Evolutionary conservation across 208 protist species (phyloP).

Genomic region (Wallacemonas sp.): DNA sequence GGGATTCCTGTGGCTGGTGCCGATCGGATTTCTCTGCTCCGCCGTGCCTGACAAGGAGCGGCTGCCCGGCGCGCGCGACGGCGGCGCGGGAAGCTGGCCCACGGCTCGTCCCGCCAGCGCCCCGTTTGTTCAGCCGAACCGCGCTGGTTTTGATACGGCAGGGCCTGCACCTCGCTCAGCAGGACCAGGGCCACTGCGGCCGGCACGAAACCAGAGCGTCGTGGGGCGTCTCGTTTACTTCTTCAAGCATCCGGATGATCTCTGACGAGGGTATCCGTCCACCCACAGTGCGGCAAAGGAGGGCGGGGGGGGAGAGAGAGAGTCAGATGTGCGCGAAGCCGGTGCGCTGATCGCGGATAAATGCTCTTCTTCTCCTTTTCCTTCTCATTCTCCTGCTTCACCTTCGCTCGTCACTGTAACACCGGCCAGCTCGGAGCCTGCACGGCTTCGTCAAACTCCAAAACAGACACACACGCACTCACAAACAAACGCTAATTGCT

Average conservation of each 20-base stretch:
- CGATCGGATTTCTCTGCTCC: conserved; percentile 41
- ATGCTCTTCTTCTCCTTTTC: too few relatives aligned
- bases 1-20: conserved; percentile 59
- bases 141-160: background rate
- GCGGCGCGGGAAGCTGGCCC: background rate
- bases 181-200: background rate
- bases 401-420: background rate
- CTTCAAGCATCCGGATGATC: background rate
- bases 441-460: too few relatives aligned
- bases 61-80: conserved; percentile 31
- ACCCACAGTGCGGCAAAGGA: background rate
- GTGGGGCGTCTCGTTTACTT: conserved; percentile 1
- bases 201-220: background rate
- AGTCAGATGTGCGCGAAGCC: too few relatives aligned
- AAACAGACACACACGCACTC: too few relatives aligned
- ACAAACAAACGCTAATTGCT: too few relatives aligned
- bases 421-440: too few relatives aligned
- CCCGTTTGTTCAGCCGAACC: background rate
- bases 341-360: too few relatives aligned
- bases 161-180: background rate
- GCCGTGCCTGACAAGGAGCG: conserved; percentile 42
- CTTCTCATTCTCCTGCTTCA: too few relatives aligned
- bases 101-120: background rate
- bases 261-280: background rate
- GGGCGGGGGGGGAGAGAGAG: too few relatives aligned